Evolutionary conservation across 2,329 filamentous ascomycete genomes (phyloP), one percentile per base, ranked within the genome.

Genomic region (Fusarium oligoseptatum): DNA sequence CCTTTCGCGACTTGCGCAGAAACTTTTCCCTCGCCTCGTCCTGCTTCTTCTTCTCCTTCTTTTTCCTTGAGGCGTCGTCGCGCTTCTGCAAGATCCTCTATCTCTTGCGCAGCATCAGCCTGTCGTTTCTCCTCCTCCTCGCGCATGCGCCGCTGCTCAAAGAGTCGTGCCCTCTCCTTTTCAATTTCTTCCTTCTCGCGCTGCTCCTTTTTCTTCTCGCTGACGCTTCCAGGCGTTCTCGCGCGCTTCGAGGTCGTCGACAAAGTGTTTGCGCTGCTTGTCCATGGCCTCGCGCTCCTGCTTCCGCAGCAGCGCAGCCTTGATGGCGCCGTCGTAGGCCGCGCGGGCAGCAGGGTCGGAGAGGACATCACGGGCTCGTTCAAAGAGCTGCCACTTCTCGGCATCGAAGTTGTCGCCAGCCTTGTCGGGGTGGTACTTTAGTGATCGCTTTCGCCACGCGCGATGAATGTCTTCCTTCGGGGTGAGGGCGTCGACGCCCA

Each of bases 351-450:
- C 89, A 0, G 90, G 84, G 73, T 95, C 92, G 32, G 91, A 89
- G 3, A 98, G 90, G 2, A 98, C 90, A 83, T 97, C 95, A 80
- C 94, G 91, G n/a, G 95, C 95, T 71, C 93, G 93, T 80, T 95
- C 93, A 67, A 97, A 91, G 1, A 93, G 87, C 82, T 98, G 94
- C 86, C 97, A 98, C 79, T 93, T 94, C 66, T 92, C 92, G 55
- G 94, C 88, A 76, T 97, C 94, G 77, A 93, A 94, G 41, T 88
- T 85, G 62, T 90, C 91, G 73, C 92, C 90, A 65, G 95, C 92
- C 85, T 98, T 98, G 88, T 98, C 96, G 1, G 96, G 96, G 82
- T 98, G 96, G 86, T 95, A 95, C 80, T 94, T 95, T n/a, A 98
- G 87, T 4, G 95, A 95, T 34, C 92, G 92, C 78, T 94, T 94